phyloP scores from a whole-genome alignment of 2,329 filamentous ascomycete genomes.

The Trichophyton benhamiae region DNA sequence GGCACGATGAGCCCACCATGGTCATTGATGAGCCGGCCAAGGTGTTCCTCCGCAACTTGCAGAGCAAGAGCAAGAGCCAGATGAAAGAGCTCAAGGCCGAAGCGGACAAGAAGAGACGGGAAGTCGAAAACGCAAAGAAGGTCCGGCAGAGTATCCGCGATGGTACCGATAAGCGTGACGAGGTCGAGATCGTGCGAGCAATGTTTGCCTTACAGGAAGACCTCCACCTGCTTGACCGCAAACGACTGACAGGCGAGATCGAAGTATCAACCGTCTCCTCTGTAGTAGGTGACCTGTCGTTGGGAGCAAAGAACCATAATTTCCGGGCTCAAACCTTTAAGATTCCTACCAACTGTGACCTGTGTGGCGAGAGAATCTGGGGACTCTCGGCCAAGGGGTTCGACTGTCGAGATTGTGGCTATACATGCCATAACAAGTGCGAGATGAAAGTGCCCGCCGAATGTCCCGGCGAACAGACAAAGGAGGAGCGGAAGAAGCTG shows the following conservation, averaged over 20 bases:
- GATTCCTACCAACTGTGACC: constrained; percentile 94
- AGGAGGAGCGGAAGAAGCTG: constrained; percentile 89
- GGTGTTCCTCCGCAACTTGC: constrained; percentile 78
- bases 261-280: constrained; percentile 88
- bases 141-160: constrained; percentile 65
- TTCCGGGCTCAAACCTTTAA: constrained; percentile 99
- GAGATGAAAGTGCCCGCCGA: constrained; percentile 97
- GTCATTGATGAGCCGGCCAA: constrained; percentile 77
- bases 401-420: constrained; percentile 90
- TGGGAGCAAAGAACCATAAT: constrained; percentile 88
- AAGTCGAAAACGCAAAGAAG: constrained; percentile 66
- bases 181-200: constrained; percentile 70
- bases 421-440: constrained; percentile 96
- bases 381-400: constrained; percentile 92
- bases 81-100: constrained; percentile 69
- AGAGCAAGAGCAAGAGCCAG: constrained; percentile 79
- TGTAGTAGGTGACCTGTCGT: constrained; percentile 79
- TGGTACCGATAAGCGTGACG: constrained; percentile 77
- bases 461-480: constrained; percentile 84
- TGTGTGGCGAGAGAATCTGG: constrained; percentile 95
- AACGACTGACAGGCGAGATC: constrained; percentile 75
- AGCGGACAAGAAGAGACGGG: constrained; percentile 71
- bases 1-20: constrained; percentile 87
- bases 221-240: constrained; percentile 71
- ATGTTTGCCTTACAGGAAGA: constrained; percentile 75